Percentiles rank a stretch among this genome's conserved stretches.
These are phyloP conservation scores for Lophiostoma macrostomum DNA, from an alignment of 495 filamentous ascomycete genomes.

Conservation along the genomic window DNA sequence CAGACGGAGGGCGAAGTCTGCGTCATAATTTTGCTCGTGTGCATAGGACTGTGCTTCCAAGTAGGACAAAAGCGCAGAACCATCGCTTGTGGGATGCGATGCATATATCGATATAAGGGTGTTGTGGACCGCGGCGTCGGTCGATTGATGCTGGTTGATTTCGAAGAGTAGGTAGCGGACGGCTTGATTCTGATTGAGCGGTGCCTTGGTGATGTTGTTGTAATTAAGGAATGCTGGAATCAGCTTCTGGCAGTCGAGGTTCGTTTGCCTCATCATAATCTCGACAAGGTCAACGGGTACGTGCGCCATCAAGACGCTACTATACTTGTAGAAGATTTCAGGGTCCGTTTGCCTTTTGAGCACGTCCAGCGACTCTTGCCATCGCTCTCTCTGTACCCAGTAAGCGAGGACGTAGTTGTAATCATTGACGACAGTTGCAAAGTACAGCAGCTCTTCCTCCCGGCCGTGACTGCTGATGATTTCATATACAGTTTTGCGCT, in stretches of 20 bases:
- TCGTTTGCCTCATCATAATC: conserved; percentile 86
- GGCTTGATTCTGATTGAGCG: conserved; percentile 78
- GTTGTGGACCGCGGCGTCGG: conserved; percentile 92
- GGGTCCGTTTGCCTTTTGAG: conserved; percentile 87
- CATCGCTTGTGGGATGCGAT: conserved; percentile 74
- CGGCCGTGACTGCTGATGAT: conserved; percentile 93
- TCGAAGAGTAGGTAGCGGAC: conserved; percentile 90
- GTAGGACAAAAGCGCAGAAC: conserved; percentile 80
- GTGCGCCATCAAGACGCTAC: conserved; percentile 92
- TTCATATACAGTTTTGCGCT: conserved; percentile 89
- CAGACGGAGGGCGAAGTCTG: conserved; percentile 93
- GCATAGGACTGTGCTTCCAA: conserved; percentile 68
- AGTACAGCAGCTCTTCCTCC: conserved; percentile 87
- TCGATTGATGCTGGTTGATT: conserved; percentile 79
- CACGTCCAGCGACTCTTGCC: conserved; percentile 83
- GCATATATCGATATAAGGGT: conserved; percentile 96
- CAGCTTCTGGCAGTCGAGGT: conserved; percentile 80
- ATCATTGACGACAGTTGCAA: conserved; percentile 81
- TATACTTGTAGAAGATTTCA: conserved; percentile 92
- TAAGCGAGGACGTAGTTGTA: conserved; percentile 93
- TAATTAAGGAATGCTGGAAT: conserved; percentile 94
- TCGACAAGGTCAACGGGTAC: conserved; percentile 80
- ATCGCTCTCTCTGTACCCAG: conserved; percentile 95
- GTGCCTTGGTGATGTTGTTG: conserved; percentile 66
- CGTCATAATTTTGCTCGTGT: conserved; percentile 72